A percentile compares a stretch with the other conserved stretches of the same genome.
Evolutionary conservation across 1,139 yeast genomes (phyloP).

Genomic region (Diutina rugosa): DNA sequence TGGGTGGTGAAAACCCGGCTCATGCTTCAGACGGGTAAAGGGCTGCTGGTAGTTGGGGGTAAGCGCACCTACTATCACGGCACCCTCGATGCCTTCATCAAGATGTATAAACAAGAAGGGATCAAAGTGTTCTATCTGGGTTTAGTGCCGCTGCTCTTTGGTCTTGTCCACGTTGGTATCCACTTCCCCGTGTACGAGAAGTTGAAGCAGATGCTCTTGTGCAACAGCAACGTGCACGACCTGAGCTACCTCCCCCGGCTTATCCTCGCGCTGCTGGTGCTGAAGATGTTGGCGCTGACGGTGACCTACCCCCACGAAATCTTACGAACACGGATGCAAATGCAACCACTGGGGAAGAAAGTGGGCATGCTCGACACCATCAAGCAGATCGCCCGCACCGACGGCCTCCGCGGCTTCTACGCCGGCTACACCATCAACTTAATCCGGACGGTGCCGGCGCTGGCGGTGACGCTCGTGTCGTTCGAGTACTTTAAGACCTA

Average conservation of each 20-base stretch:
- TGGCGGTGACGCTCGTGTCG: constrained; percentile 88
- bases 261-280: constrained; percentile 60
- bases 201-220: constrained; percentile 40
- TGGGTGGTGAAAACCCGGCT: constrained; percentile 95
- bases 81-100: constrained; percentile 70
- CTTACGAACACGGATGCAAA: constrained; percentile 81
- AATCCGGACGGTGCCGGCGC: constrained; percentile 87
- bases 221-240: constrained; percentile 10
- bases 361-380: constrained; percentile 14
- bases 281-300: constrained; percentile 83
- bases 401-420: constrained; percentile 76
- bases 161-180: constrained; percentile 86
- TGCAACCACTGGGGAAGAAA: constrained; percentile 15
- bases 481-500: constrained; percentile 74
- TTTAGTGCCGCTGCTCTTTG: constrained; percentile 78
- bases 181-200: constrained; percentile 95
- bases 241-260: constrained; percentile 23
- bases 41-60: constrained; percentile 11
- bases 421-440: constrained; percentile 82
- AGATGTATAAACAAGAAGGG: constrained; percentile 76
- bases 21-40: constrained; percentile 69
- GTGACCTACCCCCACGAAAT: constrained; percentile 96
- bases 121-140: constrained; percentile 80
- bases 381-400: constrained; percentile 43
- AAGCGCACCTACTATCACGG: constrained; percentile 45